phyloP scores from a whole-genome alignment of 2,329 filamentous ascomycete genomes.

The Pleurostoma richardsiae region DNA sequence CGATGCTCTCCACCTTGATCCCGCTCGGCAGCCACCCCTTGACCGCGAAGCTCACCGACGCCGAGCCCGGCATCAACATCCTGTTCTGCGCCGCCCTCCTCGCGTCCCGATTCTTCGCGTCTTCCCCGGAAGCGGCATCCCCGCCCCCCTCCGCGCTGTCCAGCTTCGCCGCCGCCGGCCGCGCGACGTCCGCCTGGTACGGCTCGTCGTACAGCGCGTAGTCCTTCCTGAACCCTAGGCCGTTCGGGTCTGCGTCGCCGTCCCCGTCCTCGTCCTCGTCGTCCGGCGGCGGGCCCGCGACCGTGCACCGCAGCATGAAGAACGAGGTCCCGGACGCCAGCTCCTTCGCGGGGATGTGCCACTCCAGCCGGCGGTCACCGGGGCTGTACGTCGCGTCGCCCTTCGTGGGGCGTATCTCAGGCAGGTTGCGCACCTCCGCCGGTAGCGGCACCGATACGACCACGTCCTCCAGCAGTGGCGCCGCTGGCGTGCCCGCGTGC shows the following conservation, averaged over 20 bases:
- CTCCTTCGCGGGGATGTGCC: conserved; percentile 77
- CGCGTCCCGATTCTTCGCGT: conserved; percentile 35
- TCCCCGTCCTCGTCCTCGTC: conserved; percentile 43
- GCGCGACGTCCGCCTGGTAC: conserved; percentile 42
- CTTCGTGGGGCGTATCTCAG: conserved; percentile 72
- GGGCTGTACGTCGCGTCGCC: conserved; percentile 82
- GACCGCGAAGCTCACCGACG: conserved; percentile 65
- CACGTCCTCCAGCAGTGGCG: conserved; percentile 69
- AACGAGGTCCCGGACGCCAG: conserved; percentile 60
- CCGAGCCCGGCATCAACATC: conserved; percentile 75
- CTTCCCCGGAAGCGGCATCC: conserved; percentile 25
- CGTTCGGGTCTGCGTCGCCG: conserved; percentile 39
- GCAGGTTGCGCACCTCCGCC: conserved; percentile 71
- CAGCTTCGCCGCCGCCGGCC: conserved; percentile 23
- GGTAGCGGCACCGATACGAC: conserved; percentile 76
- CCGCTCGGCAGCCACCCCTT: conserved; percentile 67
- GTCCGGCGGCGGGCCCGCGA: conserved; percentile 59
- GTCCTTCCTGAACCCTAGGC: conserved; percentile 45
- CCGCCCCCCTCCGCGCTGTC: conserved; percentile 23
- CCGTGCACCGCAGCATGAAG: conserved; percentile 74
- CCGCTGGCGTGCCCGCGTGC: conserved; percentile 48
- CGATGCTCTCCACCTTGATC: conserved; percentile 62
- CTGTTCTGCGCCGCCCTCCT: conserved; percentile 63
- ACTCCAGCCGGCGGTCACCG: conserved; percentile 69
- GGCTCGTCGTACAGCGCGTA: conserved; percentile 48